Evolutionary conservation across 2,329 filamentous ascomycete genomes (phyloP).

Genomic region (Capronia epimyces): DNA sequence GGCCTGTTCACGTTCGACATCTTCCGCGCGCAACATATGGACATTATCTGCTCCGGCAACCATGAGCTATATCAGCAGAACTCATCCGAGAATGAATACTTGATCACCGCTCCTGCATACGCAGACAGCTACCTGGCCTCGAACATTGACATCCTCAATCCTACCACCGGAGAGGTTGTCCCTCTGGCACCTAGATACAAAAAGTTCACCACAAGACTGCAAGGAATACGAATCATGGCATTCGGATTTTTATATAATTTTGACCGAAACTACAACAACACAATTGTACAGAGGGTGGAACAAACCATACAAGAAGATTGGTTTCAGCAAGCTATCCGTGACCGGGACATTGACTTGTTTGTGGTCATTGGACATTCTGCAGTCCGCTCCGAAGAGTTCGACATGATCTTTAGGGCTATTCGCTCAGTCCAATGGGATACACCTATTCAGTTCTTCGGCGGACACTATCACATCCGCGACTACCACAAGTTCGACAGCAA

Average conservation of each 20-base stretch:
- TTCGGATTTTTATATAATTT: slow-evolving; percentile 97
- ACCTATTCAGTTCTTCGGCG: slow-evolving; percentile 87
- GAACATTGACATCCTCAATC: slow-evolving; percentile 82
- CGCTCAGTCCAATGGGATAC: slow-evolving; percentile 69
- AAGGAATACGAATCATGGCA: slow-evolving; percentile 73
- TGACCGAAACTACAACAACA: slow-evolving; percentile 83
- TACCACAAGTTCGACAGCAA: slow-evolving; percentile 72
- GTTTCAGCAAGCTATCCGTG: slow-evolving; percentile 81
- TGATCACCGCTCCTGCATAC: slow-evolving; percentile 77
- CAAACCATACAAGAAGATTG: slow-evolving; percentile 76
- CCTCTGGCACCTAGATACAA: slow-evolving; percentile 77
- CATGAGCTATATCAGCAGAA: slow-evolving; percentile 86
- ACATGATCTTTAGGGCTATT: slow-evolving; percentile 71
- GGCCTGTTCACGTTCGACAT: slow-evolving; percentile 86
- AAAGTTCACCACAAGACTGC: slow-evolving; percentile 88
- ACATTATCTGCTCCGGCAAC: slow-evolving; percentile 82
- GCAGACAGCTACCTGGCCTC: slow-evolving; percentile 76
- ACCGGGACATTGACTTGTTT: slow-evolving; percentile 75
- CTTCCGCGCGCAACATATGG: slow-evolving; percentile 72
- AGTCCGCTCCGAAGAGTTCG: slow-evolving; percentile 72
- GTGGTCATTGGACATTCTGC: slow-evolving; percentile 82
- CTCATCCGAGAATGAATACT: slow-evolving; percentile 71
- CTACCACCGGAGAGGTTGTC: slow-evolving; percentile 62
- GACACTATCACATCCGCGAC: slow-evolving; percentile 84
- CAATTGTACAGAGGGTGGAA: slow-evolving; percentile 71